A percentile compares a stretch with the other conserved stretches of the same genome.
Evolutionary conservation across 306 rosid genomes (phyloP).

Genomic region (Cucurbita maxima): DNA sequence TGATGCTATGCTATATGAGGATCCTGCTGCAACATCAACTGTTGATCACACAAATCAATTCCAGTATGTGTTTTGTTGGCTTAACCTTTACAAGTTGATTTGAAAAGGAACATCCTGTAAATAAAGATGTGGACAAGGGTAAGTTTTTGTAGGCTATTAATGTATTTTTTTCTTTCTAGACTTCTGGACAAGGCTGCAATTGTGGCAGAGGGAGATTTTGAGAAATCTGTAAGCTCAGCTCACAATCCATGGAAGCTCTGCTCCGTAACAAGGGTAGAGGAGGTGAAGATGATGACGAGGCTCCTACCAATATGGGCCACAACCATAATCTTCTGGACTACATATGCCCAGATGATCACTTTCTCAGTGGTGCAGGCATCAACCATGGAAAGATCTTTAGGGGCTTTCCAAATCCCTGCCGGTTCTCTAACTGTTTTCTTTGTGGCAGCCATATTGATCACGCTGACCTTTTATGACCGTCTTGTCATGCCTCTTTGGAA

Average conservation of each 20-base stretch:
- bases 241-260: slow-evolving; percentile 71
- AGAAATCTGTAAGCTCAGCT: slow-evolving; percentile 17
- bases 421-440: slow-evolving; percentile 83
- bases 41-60: slow-evolving; percentile 51
- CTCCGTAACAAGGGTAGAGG: slow-evolving; percentile 71
- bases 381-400: slow-evolving; percentile 63
- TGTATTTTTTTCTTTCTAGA: slow-evolving; percentile 9
- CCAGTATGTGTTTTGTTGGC: slow-evolving; percentile 9
- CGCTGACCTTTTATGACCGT: slow-evolving; percentile 53
- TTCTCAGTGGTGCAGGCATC: slow-evolving; percentile 93
- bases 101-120: neutral
- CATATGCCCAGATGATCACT: slow-evolving; percentile 82
- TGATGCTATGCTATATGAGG: slow-evolving; percentile 38
- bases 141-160: neutral
- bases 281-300: slow-evolving; percentile 78
- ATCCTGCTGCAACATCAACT: slow-evolving; percentile 49
- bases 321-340: slow-evolving; percentile 86
- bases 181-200: slow-evolving; percentile 82
- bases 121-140: neutral
- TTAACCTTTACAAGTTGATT: neutral
- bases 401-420: slow-evolving; percentile 70
- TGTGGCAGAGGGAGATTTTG: slow-evolving; percentile 45
- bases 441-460: slow-evolving; percentile 66
- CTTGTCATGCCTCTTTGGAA: slow-evolving; percentile 77
- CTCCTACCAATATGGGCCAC: slow-evolving; percentile 93